These are phyloP conservation scores for Metarhizium sp. DNA, from an alignment of 2,329 filamentous ascomycete genomes.

Conservation along the genomic window DNA sequence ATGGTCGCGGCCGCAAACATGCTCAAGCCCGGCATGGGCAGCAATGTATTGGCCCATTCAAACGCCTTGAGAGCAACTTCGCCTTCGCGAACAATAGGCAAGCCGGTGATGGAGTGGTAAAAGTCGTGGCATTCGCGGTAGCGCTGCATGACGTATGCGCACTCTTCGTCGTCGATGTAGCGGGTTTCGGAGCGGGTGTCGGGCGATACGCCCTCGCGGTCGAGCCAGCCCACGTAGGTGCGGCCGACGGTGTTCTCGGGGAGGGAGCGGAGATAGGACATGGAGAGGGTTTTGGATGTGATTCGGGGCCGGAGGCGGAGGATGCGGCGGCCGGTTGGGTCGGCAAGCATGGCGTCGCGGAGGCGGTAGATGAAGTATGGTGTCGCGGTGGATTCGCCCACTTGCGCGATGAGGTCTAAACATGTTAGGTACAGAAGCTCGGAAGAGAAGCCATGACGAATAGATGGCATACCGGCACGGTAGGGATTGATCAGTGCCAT, in stretches of 20 bases:
- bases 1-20: conserved; percentile 78
- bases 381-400: conserved; percentile 90
- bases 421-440: neutral
- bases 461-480: conserved; percentile 52
- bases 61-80: conserved; percentile 97
- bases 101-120: conserved; percentile 86
- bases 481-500: conserved; percentile 64
- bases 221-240: conserved; percentile 84
- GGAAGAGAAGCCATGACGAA: neutral
- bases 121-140: conserved; percentile 98
- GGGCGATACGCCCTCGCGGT: conserved; percentile 84
- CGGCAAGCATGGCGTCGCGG: conserved; percentile 79
- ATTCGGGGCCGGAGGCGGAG: conserved; percentile 84
- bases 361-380: conserved; percentile 93
- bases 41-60: conserved; percentile 86
- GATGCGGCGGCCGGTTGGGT: conserved; percentile 79
- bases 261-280: conserved; percentile 62
- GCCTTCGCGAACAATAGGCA: conserved; percentile 88
- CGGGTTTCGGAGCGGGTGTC: conserved; percentile 76
- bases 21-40: conserved; percentile 91
- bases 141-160: conserved; percentile 96
- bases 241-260: conserved; percentile 68
- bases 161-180: conserved; percentile 92
- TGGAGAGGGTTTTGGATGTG: conserved; percentile 59
- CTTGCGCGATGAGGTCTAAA: conserved; percentile 79